These are phyloP conservation scores for Camellia oleifera DNA, from an alignment of 179 eudicot genomes.

Conservation along the genomic window DNA sequence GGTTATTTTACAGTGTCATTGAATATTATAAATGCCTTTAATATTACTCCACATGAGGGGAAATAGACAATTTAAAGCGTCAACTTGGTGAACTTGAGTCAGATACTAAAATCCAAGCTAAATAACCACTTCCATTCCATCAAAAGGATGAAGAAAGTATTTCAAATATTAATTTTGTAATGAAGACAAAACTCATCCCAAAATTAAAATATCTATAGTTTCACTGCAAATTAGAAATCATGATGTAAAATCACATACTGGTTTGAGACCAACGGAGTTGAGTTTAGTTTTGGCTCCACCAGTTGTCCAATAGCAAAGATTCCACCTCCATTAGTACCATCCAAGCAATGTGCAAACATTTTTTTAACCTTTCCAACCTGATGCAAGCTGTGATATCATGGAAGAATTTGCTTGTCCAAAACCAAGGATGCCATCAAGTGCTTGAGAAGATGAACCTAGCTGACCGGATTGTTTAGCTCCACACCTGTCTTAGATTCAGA, in stretches of 20 bases:
- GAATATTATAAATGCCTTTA: background rate
- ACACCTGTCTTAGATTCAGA: slow-evolving; percentile 48
- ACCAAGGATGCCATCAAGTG: slow-evolving; percentile 86
- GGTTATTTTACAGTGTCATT: background rate
- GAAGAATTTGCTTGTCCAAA: slow-evolving; percentile 89
- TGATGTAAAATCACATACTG: slow-evolving; percentile 47
- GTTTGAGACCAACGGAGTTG: slow-evolving; percentile 61
- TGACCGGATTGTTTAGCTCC: slow-evolving; percentile 70
- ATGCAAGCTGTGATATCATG: slow-evolving; percentile 75
- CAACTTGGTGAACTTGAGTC: background rate
- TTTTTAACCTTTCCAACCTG: slow-evolving; percentile 59
- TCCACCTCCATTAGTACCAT: slow-evolving; percentile 68
- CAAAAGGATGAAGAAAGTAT: no score
- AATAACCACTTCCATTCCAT: background rate
- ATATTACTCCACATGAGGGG: background rate
- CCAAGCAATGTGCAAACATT: slow-evolving; percentile 81
- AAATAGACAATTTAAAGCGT: background rate
- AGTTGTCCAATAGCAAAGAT: slow-evolving; percentile 81
- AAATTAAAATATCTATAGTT: background rate
- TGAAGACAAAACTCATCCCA: background rate
- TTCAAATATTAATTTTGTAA: background rate
- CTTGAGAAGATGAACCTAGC: slow-evolving; percentile 50
- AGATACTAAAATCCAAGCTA: background rate
- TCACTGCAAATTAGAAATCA: background rate
- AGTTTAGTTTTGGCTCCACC: slow-evolving; percentile 62